Evolutionary conservation across 805 yeast genomes (phyloP), one percentile per base, ranked within the genome.

Genomic region (Kregervanrija fluxuum): DNA sequence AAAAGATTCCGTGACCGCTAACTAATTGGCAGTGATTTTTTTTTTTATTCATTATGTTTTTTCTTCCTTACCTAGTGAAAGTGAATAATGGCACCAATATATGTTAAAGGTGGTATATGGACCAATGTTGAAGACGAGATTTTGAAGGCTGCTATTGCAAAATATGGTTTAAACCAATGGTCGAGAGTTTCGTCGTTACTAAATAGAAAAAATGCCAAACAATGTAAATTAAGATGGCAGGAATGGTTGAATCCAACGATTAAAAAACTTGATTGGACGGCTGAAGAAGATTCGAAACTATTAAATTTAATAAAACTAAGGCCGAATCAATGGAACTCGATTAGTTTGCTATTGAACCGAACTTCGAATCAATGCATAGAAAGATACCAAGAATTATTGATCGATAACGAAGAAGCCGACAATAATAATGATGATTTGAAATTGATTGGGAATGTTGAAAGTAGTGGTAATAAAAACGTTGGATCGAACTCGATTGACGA

Each of bases 161-260:
- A 91, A 59, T 91, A 91, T 62, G 99, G 99, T 0, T 69, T 89
- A 14, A 89, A 86, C 54, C 96, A 93, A 56, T 91, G 99, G 99
- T 75, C 93, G 11, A 75, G 96, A 41, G 91, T 91, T 4, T 85
- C 96, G 1, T 88, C 97, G 0, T 70, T 91, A 38, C 66, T 91
- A 33, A 82, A 87, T 5, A 79, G 85, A 59, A 91, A 91, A 62
- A 82, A 89, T 2, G 95, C 97, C 4, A 81, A 80, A 56, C 98
- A 93, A 60, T 91, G 95, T 49, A 87, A 89, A 56, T 85, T 95
- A 2, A 69, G 98, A 51, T 91, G 99, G 99, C 71, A 70, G 41
- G 96, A 91, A 56, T 89, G 83, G 77, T 66, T 91, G 34, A 83
- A 81, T 59, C 97, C 98, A 1, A 62, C 70, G 4, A 72, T 91